phyloP scores from a whole-genome alignment of 805 yeast species.

The Yarrowia keelungensis region DNA sequence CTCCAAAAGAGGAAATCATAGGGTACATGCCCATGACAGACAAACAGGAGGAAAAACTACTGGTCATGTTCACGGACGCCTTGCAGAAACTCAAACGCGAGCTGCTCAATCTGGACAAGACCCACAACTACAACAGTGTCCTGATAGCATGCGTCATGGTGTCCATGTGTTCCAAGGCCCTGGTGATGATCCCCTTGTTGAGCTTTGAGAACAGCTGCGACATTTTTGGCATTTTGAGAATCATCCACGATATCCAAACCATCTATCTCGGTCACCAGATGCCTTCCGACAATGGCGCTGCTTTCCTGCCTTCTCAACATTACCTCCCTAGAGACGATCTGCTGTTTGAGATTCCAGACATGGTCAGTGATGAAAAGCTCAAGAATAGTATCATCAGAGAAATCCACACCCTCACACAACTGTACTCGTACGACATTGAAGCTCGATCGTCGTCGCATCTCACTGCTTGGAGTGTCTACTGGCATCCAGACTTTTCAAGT shows the following conservation, averaged over 20 bases:
- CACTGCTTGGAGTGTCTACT: conserved; percentile 3
- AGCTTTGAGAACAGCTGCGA: background rate
- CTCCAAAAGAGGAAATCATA: background rate
- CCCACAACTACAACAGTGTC: conserved; percentile 12
- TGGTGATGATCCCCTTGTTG: background rate
- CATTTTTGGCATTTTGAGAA: background rate
- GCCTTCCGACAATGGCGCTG: background rate
- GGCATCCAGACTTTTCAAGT: background rate
- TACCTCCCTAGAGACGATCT: conserved; percentile 9
- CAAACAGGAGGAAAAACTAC: conserved; percentile 6
- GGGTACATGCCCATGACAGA: background rate
- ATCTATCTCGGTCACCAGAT: background rate
- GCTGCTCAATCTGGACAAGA: background rate
- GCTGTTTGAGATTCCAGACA: background rate
- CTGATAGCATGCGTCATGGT: conserved; percentile 23
- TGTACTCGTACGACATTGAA: background rate
- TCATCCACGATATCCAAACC: background rate
- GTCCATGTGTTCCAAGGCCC: conserved; percentile 18
- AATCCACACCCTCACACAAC: background rate
- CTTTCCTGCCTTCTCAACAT: background rate
- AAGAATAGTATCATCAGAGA: background rate
- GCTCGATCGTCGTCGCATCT: background rate
- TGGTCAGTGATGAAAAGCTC: background rate
- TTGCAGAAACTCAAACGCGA: background rate
- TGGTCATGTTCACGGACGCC: background rate